Evolutionary conservation across 331 rosid genomes (phyloP), one percentile per base, ranked within the genome.

Genomic region (Stylosanthes scabra): DNA sequence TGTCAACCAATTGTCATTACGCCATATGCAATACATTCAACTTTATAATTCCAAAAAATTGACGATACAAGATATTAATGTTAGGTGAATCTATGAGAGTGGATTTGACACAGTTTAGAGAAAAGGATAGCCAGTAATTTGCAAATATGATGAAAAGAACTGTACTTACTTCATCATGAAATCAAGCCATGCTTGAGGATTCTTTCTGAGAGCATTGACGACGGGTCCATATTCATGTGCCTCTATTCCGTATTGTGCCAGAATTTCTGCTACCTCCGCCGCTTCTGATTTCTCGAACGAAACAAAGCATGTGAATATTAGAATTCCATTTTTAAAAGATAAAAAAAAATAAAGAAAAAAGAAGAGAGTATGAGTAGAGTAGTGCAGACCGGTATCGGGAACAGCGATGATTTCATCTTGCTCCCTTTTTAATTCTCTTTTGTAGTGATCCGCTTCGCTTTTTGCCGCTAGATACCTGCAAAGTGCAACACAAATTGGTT

Each of bases 161-260:
- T n/a, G n/a, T n/a, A 20, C 25, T 20, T 76, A 93, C 98, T 88
- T 93, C 98, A 93, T 91, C 98, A 91, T 93, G 86, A 93, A 93
- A 80, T 93, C 96, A 44, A 93, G 82, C 98, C 98, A 93, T 29
- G 98, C 96, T 71, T 89, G 90, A 44, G 98, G 97, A 0, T 76
- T 91, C 72, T 80, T 91, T 68, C 91, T 79, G 4, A 93, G 90
- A 76, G 98, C 88, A 80, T 51, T 91, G 8, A 93, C 92, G 39
- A 93, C 97, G 0, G 98, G 97, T 6, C 74, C 83, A 76, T 91
- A 93, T 55, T 93, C 97, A 70, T 91, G 97, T 8, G 88, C 80
- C 71, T 88, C 85, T 54, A 92, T 74, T 15, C 96, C 96, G 41
- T 89, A 93, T 56, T 85, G 62, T 3, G 88, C 94, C 4, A 93